Base-by-base conservation (phyloP, 2,329 filamentous ascomycete species). In the Paracorniculantispora psalliotae region DNA sequence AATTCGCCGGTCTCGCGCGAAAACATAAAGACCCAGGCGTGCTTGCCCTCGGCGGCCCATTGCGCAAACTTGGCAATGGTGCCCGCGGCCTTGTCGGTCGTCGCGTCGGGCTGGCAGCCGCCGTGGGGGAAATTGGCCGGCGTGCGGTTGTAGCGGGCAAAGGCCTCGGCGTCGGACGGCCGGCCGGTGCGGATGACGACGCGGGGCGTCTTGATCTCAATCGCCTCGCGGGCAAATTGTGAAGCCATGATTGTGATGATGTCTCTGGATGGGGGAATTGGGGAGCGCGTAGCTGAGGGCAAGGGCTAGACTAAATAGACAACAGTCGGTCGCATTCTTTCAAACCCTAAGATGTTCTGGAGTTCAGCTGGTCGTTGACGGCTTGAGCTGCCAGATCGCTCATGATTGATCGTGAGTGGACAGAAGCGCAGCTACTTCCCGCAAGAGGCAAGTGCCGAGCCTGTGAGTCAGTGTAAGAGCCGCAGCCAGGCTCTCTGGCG, bases 121-220 rank as follows among this genome's bases (percentile, higher is more conserved):
- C 55, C 55, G 17, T 52, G 59, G 4, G 62, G 63, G 28, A 61
- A 63, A 21, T 64, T 66, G 15, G 57, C 61, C 0, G 61, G 64
- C 9, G 65, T 48, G 6, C 48, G 61, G 7, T 63, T 57, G 21
- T 64, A 30, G 7, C 37, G 26, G 19, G 55, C 41, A 35, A 64
- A 53, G 5, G 53, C 62, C 0, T 57, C 59, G 33, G 47, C 63
- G 26, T 66, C 63, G 33, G 57, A 43, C 9, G 35, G 26, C 9
- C 68, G 65, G 1, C 71, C 73, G 19, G 67, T 67, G 61, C 76
- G 74, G 59, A 77, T 72, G 25, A 72, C 71, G 25, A 78, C 68
- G 37, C 72, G 70, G 71, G 17, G 79, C 74, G 46, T 81, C 72
- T 33, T 76, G 73, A 59, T 77, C 17, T 46, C 41, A 30, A 62